phyloP scores from a whole-genome alignment of 2,329 filamentous ascomycete genomes.

The Neofusicoccum kwambonambiense region DNA sequence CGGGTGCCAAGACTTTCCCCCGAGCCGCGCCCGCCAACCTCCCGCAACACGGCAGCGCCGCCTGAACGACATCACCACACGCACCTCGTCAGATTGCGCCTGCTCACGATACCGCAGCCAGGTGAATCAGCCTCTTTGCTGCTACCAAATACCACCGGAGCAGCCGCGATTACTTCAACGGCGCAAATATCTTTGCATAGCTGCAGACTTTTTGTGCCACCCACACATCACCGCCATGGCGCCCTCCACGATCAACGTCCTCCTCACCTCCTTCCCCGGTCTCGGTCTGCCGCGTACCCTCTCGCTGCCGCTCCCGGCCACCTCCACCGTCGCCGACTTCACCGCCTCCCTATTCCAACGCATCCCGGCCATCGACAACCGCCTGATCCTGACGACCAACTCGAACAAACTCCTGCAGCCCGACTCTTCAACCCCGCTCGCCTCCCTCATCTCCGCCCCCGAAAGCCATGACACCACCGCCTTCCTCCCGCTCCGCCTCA shows the following conservation, averaged over 20 bases:
- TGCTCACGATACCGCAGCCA: too few relatives aligned
- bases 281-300: constrained; percentile 80
- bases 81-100: too few relatives aligned
- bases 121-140: neutral
- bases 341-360: constrained; percentile 61
- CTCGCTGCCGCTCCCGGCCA: constrained; percentile 67
- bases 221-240: constrained; percentile 49
- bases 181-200: neutral
- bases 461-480: constrained; percentile 52
- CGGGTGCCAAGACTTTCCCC: neutral
- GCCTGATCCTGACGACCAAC: constrained; percentile 77
- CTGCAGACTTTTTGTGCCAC: neutral
- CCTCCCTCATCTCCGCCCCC: constrained; percentile 57
- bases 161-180: neutral
- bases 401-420: constrained; percentile 68
- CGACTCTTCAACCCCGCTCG: constrained; percentile 56
- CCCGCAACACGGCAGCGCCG: neutral
- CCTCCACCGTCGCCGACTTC: constrained; percentile 67
- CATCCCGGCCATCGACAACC: constrained; percentile 56
- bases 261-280: constrained; percentile 81
- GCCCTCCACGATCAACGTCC: constrained; percentile 67
- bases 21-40: neutral
- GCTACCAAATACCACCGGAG: neutral
- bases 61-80: neutral
- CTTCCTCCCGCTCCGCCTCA: constrained; percentile 80